Evolutionary conservation across 768 basidiomycete species (phyloP), one percentile per base, ranked within the genome.

Genomic region (Russula sp.): DNA sequence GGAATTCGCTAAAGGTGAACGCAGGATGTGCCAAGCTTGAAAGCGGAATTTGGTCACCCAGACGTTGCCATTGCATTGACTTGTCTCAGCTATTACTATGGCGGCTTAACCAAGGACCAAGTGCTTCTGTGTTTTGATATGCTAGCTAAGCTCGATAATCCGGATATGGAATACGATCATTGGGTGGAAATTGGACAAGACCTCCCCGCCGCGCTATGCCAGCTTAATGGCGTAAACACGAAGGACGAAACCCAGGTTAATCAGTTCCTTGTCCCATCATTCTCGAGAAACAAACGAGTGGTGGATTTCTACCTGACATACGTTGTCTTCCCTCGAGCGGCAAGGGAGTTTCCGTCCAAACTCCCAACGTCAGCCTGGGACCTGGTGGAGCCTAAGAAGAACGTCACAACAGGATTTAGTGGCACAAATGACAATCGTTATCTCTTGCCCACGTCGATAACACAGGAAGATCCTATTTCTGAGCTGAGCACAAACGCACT

Each of bases 301-400:
- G 65, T 84, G 31, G 72, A 82, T 44, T 84, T 84, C 66, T 84
- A 73, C 68, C 71, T 84, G 22, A 66, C 75, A 0, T 64, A 70
- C 10, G 66, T 79, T 1, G 81, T 84, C 3, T 81, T 84, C 60
- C 82, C 82, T 3, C 78, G 74, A 48, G 77, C 77, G 55, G 80
- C 77, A 0, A 82, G 78, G 49, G 76, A 79, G 34, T 84, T 82
- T 63, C 75, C 75, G 1, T 55, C 67, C 10, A 82, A 80, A 65
- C 69, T 83, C n/a, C 66, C 78, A 3, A 78, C 81, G 10, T 79
- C 78, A 1, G 77, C 75, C 1, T 83, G 82, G 83, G 83, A 84
- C 71, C 68, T 83, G 45, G 82, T 78, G 0, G 77, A 78, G 55
- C 62, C 56, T 3, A 78, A 74, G 52, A 31, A 39, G 11, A 64